Conservation (phyloP, 2,329 filamentous ascomycete genomes). For the Beauveria sp. region DNA sequence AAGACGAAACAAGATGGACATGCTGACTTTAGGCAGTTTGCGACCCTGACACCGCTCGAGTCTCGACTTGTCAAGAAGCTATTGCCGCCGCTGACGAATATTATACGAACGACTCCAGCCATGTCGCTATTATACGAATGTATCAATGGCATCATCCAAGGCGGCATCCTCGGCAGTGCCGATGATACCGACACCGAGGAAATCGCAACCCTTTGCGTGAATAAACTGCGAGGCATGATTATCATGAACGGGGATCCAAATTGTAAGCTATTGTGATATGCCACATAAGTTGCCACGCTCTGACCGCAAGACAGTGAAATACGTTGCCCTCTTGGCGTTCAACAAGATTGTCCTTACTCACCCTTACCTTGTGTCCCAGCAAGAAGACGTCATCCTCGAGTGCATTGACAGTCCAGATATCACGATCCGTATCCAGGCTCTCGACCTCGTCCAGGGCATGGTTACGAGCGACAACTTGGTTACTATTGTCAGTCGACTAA, state of each 20-base stretch:
- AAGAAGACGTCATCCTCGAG: conserved; percentile 92
- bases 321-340: conserved; percentile 89
- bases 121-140: conserved; percentile 99
- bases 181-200: conserved; percentile 80
- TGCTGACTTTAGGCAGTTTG: conserved; percentile 57
- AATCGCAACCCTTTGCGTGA: conserved; percentile 85
- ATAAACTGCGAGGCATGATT: conserved; percentile 89
- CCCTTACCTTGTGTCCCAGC: conserved; percentile 77
- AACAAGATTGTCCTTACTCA: conserved; percentile 90
- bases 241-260: conserved; percentile 91
- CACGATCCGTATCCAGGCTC: conserved; percentile 84
- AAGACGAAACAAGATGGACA: not conserved
- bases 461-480: conserved; percentile 81
- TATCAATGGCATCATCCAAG: conserved; percentile 96
- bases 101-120: conserved; percentile 89
- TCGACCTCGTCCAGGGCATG: conserved; percentile 91
- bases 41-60: conserved; percentile 85
- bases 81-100: conserved; percentile 79
- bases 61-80: conserved; percentile 87
- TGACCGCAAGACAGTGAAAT: conserved; percentile 63
- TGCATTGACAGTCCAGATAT: conserved; percentile 96
- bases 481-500: conserved; percentile 74
- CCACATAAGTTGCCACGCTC: not conserved
- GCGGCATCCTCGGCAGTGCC: conserved; percentile 79
- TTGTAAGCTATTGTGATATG: conserved; percentile 43